Evolutionary conservation across 1,139 yeast species (phyloP).

Genomic region (Zygosaccharomyces sapae): DNA sequence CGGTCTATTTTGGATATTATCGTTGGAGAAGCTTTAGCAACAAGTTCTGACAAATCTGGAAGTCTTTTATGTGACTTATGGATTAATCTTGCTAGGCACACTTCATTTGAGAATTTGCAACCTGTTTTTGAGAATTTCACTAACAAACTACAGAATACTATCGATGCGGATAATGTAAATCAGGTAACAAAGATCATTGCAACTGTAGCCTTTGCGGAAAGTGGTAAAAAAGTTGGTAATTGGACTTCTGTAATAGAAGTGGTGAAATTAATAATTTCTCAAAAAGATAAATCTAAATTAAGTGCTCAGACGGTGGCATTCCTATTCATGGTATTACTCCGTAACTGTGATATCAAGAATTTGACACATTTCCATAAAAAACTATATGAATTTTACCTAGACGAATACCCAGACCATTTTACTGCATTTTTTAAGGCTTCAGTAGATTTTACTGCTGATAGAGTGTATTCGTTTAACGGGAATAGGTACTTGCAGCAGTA

Average conservation of each 20-base stretch:
- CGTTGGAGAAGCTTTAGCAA: constrained; percentile 39
- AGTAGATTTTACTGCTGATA: constrained; percentile 43
- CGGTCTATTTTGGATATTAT: constrained; percentile 46
- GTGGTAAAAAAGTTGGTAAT: constrained; percentile 56
- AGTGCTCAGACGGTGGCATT: constrained; percentile 29
- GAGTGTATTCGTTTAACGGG: constrained; percentile 45
- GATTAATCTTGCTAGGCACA: constrained; percentile 59
- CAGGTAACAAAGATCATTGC: constrained; percentile 35
- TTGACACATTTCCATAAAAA: constrained; percentile 47
- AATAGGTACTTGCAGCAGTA: constrained; percentile 48
- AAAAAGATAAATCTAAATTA: constrained; percentile 18
- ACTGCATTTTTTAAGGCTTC: constrained; percentile 50
- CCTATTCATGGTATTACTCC: constrained; percentile 47
- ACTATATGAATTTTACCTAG: constrained; percentile 40
- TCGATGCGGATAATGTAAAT: constrained; percentile 17
- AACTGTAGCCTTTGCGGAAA: constrained; percentile 57
- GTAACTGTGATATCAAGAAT: constrained; percentile 55
- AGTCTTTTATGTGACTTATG: constrained; percentile 55
- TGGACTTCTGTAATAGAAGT: constrained; percentile 32
- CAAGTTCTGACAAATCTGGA: constrained; percentile 20
- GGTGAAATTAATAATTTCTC: constrained; percentile 16
- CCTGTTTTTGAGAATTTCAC: constrained; percentile 43
- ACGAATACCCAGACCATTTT: constrained; percentile 39
- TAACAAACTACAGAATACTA: constrained; percentile 29
- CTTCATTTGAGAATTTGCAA: constrained; percentile 50